Evolutionary conservation across 2,329 filamentous ascomycete genomes (phyloP), one percentile per base, ranked within the genome.

Genomic region (Fusarium hostae): DNA sequence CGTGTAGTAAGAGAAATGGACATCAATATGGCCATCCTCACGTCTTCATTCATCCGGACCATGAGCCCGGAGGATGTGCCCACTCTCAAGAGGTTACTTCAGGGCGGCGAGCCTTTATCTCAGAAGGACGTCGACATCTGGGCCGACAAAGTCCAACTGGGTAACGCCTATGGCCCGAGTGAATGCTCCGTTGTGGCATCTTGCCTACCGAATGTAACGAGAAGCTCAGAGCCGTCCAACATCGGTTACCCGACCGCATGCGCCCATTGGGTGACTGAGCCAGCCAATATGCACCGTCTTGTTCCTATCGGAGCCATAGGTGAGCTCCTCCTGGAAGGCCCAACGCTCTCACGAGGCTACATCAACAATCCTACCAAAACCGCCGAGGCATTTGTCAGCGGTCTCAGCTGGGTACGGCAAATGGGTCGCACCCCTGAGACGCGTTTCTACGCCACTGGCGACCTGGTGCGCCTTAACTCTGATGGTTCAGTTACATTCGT

Each of bases 141-240:
- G 54, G 40, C 40, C 4, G 13, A 57, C 22, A 44, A 45, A 9
- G 54, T 45, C 9, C 30, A 35, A 16, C n/a, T 57, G 12, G 40
- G 40, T 6, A 45, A 57, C 2, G 30, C 54, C 2, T 57, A 57
- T 24, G 54, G 54, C 0, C 66, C 58, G 6, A 63, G 51, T 32
- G 63, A 66, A 39, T 59, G 63, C 39, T 35, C 58, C 20, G 63
- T 66, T 16, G 18, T 66, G 9, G 54, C 54, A 18, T 56, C 22
- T 28, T 45, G 54, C 13, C 30, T 51, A 15, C 11, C 58, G 9
- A 9, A 50, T 9, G 45, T 55, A 3, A 41, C 3, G n/a, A 32
- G 15, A 34, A 28, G 3, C 3, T 35, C 30, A 8, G 54, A 57
- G 5, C 40, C 40, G 18, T 45, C 54, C 13, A 57, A 57, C 30